Conservation (phyloP, 768 basidiomycete genomes). For the Tulasnella sp. region DNA sequence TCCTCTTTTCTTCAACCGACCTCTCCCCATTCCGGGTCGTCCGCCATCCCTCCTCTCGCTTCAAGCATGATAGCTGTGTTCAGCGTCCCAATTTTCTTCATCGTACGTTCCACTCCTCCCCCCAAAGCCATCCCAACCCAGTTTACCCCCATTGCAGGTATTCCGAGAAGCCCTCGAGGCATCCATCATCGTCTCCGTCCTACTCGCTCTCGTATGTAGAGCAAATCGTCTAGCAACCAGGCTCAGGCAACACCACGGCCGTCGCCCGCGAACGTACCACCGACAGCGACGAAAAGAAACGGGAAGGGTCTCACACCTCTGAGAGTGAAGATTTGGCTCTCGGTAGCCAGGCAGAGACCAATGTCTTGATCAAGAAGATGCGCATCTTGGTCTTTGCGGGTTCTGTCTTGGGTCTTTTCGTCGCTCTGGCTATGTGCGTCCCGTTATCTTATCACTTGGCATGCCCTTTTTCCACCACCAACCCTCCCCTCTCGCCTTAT, state of each 20-base stretch:
- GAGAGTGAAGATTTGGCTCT: neutral
- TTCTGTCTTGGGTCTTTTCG: constrained; percentile 66
- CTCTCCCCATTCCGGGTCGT: neutral
- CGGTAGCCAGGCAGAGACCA: neutral
- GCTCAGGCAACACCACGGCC: constrained; percentile 11
- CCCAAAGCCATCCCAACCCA: neutral
- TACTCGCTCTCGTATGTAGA: constrained; percentile 89
- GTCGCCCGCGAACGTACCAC: constrained; percentile 23
- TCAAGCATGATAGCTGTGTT: constrained; percentile 45
- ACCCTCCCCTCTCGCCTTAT: neutral
- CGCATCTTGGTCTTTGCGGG: constrained; percentile 39
- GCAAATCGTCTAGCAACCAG: constrained; percentile 48
- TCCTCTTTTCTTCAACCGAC: neutral
- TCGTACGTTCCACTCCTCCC: constrained; percentile 35
- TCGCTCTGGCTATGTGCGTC: constrained; percentile 60
- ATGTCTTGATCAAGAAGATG: constrained; percentile 25
- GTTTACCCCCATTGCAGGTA: constrained; percentile 31
- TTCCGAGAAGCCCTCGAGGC: constrained; percentile 93
- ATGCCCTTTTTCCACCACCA: neutral
- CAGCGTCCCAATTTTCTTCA: constrained; percentile 90
- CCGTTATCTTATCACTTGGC: constrained; percentile 10
- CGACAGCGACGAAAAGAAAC: constrained; percentile 26
- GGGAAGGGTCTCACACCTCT: neutral
- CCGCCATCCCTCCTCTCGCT: neutral
- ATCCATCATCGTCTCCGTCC: constrained; percentile 80